These are phyloP conservation scores for Boletus vinaceobasis DNA, from an alignment of 768 basidiomycete species.

Conservation along the genomic window DNA sequence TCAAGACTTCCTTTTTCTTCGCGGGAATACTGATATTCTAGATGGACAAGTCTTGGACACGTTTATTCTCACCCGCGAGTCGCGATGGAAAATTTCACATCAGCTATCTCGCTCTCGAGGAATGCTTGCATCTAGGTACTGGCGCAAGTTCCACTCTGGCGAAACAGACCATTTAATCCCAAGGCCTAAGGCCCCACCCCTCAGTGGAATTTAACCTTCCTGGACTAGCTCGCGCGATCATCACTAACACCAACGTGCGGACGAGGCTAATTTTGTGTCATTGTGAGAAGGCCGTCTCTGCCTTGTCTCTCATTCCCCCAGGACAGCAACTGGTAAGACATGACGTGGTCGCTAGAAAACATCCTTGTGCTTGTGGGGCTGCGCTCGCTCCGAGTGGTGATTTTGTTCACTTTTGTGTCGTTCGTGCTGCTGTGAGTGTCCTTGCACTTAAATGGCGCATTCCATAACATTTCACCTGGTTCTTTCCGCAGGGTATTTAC, in stretches of 20 bases:
- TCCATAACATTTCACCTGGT: neutral
- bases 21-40: neutral
- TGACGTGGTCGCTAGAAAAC: neutral
- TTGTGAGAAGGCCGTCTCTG: neutral
- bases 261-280: neutral
- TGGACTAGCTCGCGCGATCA: neutral
- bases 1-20: neutral
- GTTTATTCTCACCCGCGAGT: neutral
- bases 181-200: too few relatives aligned
- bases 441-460: neutral
- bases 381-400: constrained; percentile 1
- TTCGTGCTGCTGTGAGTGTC: neutral
- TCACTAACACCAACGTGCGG: too few relatives aligned
- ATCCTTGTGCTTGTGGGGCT: neutral
- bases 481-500: neutral
- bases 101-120: neutral
- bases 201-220: neutral
- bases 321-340: neutral
- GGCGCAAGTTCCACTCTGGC: neutral
- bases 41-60: neutral
- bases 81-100: neutral
- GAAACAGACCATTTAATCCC: neutral
- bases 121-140: neutral
- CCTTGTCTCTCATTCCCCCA: neutral
- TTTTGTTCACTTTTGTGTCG: neutral